Evolutionary conservation across 371 early-diverging fungal species (phyloP).

Genomic region (Phascolomyces articulosus): DNA sequence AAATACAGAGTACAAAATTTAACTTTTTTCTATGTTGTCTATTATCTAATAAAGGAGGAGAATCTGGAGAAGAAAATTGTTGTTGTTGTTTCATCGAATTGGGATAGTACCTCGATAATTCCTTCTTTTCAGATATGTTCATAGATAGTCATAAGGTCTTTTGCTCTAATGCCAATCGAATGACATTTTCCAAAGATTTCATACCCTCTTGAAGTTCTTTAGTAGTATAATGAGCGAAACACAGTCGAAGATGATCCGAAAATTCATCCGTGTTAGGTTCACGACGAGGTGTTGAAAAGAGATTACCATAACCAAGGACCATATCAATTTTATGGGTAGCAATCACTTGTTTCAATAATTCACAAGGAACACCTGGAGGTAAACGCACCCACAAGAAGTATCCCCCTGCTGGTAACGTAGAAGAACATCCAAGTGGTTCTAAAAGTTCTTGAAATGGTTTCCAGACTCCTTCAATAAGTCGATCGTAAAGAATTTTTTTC

Average conservation of each 20-base stretch:
- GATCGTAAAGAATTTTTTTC: constrained; percentile 14
- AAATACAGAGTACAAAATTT: too few species aligned
- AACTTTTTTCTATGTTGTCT: too few species aligned
- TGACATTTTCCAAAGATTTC: not conserved
- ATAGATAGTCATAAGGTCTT: not conserved
- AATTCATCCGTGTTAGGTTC: not conserved
- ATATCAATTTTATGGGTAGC: constrained; percentile 19
- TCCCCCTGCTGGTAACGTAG: constrained; percentile 33
- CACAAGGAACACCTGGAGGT: constrained; percentile 25
- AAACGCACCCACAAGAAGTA: constrained; percentile 50
- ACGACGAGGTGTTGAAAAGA: constrained; percentile 22
- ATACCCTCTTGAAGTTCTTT: not conserved
- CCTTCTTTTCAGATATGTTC: too few species aligned
- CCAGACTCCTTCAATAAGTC: constrained; percentile 30
- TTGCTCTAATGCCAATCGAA: not conserved
- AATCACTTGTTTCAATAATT: constrained; percentile 19
- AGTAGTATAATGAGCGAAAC: constrained; percentile 22
- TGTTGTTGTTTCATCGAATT: too few species aligned
- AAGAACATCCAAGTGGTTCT: constrained; percentile 37
- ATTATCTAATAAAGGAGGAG: too few species aligned
- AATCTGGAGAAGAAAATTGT: too few species aligned
- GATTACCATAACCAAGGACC: constrained; percentile 27
- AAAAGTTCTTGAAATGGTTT: constrained; percentile 24
- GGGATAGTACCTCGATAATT: too few species aligned
- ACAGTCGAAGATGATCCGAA: constrained; percentile 16